Conservation (phyloP, 2,329 filamentous ascomycete genomes). For the Trichoderma sp. region DNA sequence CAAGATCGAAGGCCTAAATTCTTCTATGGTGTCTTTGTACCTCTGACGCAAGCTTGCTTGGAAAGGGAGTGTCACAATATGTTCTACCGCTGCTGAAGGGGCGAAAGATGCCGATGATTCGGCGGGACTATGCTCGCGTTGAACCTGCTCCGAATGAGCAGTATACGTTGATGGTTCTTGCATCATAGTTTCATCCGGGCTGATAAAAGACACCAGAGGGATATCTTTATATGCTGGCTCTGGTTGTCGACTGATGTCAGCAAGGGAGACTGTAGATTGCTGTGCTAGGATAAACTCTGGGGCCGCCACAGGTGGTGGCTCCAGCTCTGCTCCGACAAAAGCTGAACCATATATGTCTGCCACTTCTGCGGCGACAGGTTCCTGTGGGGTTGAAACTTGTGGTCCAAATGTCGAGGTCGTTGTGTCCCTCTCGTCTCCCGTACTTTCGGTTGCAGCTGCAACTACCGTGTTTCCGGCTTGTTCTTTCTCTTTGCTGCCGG, state of each 20-base stretch:
- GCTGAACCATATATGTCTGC: background rate
- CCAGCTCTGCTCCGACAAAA: background rate
- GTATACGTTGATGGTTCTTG: slow-evolving; percentile 24
- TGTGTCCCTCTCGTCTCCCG: background rate
- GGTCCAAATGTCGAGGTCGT: background rate
- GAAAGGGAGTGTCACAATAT: slow-evolving; percentile 56
- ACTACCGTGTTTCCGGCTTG: background rate
- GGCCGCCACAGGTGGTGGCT: background rate
- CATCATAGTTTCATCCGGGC: slow-evolving; percentile 22
- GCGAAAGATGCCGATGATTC: slow-evolving; percentile 23
- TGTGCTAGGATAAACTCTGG: slow-evolving; percentile 12
- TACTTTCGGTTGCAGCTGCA: background rate
- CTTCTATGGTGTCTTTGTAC: slow-evolving; percentile 50
- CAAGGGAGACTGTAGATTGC: slow-evolving; percentile 38
- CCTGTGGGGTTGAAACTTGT: background rate
- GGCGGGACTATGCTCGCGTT: slow-evolving; percentile 26
- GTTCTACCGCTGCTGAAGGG: slow-evolving; percentile 34
- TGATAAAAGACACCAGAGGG: slow-evolving; percentile 25
- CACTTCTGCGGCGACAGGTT: background rate
- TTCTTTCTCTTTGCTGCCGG: background rate
- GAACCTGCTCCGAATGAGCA: slow-evolving; percentile 29
- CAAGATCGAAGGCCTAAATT: slow-evolving; percentile 43
- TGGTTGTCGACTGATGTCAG: slow-evolving; percentile 35
- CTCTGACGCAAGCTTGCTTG: slow-evolving; percentile 50
- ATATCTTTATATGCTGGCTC: slow-evolving; percentile 26